Evolutionary conservation across 225 moss, liverwort and hornwort genomes (phyloP).

Genomic region (Polytrichum formosum): DNA sequence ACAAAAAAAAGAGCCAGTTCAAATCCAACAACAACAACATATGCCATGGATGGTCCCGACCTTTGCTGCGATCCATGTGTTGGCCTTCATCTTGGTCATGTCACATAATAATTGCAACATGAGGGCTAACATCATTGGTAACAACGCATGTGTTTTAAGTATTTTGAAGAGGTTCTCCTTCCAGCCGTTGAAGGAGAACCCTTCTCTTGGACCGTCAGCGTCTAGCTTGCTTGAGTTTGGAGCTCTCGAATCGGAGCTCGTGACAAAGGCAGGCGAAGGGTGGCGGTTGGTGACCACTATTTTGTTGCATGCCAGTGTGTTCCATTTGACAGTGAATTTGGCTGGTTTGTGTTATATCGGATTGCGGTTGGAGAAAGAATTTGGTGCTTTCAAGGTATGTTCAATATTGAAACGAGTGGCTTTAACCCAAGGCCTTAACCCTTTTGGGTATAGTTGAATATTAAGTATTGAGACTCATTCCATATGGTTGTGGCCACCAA

Average conservation of each 20-base stretch:
- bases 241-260: slow-evolving; percentile 67
- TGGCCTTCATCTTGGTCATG: slow-evolving; percentile 68
- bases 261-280: slow-evolving; percentile 49
- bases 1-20: too few relatives aligned
- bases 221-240: slow-evolving; percentile 59
- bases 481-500: too few relatives aligned
- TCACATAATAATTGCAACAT: slow-evolving; percentile 65
- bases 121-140: slow-evolving; percentile 13
- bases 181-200: slow-evolving; percentile 76
- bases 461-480: too few relatives aligned
- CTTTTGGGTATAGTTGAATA: too few relatives aligned
- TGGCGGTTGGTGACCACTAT: slow-evolving; percentile 76
- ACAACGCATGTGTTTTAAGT: slow-evolving; percentile 41
- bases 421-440: slow-evolving; percentile 2
- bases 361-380: slow-evolving; percentile 64
- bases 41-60: slow-evolving; percentile 62
- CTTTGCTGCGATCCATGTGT: slow-evolving; percentile 52
- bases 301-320: slow-evolving; percentile 78
- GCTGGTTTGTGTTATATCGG: slow-evolving; percentile 55
- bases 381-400: slow-evolving; percentile 60
- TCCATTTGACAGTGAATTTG: slow-evolving; percentile 74
- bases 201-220: slow-evolving; percentile 68
- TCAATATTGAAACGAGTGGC: not conserved
- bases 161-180: slow-evolving; percentile 68
- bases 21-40: not conserved